Base-by-base conservation (phyloP, 805 yeast species). In the Candida ortonii region DNA sequence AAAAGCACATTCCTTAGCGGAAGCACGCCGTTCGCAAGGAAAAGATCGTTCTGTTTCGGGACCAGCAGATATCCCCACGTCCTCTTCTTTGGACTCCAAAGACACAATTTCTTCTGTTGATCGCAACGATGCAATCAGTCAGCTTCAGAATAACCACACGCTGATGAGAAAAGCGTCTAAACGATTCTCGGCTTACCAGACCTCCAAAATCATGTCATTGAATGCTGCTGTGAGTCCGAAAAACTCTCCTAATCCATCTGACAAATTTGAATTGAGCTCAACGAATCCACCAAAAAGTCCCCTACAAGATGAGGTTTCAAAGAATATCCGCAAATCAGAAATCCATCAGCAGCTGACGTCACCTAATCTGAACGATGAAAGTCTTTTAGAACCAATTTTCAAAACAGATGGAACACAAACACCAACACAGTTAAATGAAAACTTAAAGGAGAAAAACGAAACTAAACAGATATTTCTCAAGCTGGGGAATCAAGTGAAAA, bases 101-200 rank as follows among this genome's bases (percentile, higher is more conserved):
- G 14, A 40, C 7, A 27, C 33, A 3, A 26, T 22, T 16, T 22
- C 43, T 12, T 22, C 30, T 16, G 33, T 29, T 15, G 28, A 35
- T 5, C 23, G 40, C 19, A 61, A 57, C 14, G 87, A 82, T 47
- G 87, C 96, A 0, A 65, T 89, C 18, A 68, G 78, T 0, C 85
- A 84, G 47, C 66, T 90, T 7, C 96, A 90, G 51, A 78, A 80
- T 28, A 86, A 89, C 3, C 85, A 84, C 30, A 82, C 85, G 3
- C 65, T 93, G 20, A 94, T 83, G 64, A 73, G 99, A 47, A 73
- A 96, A 42, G 99, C 97, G 0, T 89, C 97, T 0, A 82, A 90
- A 48, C 68, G 98, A 36, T 90, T 83, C 54, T 87, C 96, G 5
- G 96, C 97, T 0, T 90, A 89, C 42, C 97, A 90, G 52, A 54